phyloP scores from a whole-genome alignment of 1,284 basidiomycete genomes.

The Anthracocystis walkeri region DNA sequence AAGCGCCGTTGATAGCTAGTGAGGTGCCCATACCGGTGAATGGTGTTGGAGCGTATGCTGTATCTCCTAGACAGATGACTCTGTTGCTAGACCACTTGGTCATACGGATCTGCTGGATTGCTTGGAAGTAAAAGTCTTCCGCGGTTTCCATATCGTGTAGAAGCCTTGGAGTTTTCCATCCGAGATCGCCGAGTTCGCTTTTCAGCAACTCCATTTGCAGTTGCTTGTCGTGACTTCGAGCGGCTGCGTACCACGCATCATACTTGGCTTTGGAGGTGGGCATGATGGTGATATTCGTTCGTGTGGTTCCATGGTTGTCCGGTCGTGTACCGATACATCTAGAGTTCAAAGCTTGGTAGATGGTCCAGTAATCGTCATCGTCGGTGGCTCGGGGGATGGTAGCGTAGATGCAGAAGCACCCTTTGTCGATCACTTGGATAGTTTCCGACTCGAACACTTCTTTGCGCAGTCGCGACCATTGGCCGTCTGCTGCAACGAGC shows the following conservation, averaged over 20 bases:
- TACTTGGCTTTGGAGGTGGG: constrained; percentile 16
- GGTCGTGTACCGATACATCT: constrained; percentile 35
- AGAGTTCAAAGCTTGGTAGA: constrained; percentile 23
- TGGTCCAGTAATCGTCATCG: constrained; percentile 36
- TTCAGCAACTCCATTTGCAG: constrained; percentile 36
- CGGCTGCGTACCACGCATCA: constrained; percentile 19
- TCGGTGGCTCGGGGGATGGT: constrained; percentile 27
- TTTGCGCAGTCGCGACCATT: constrained; percentile 45
- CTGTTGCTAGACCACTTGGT: constrained; percentile 40
- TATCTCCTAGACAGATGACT: constrained; percentile 52
- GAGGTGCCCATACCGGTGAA: constrained; percentile 56
- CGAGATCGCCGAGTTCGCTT: constrained; percentile 23
- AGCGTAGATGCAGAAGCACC: constrained; percentile 27
- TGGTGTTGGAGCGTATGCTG: constrained; percentile 53
- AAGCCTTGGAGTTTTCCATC: constrained; percentile 38
- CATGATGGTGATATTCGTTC: constrained; percentile 30
- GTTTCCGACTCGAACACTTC: constrained; percentile 31
- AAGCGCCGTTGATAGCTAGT: constrained; percentile 44
- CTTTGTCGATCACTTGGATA: constrained; percentile 19
- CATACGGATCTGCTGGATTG: constrained; percentile 49
- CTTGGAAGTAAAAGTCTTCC: constrained; percentile 52
- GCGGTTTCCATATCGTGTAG: constrained; percentile 27
- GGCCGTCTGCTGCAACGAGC: constrained; percentile 54
- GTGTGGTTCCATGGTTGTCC: constrained; percentile 39
- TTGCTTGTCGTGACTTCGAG: constrained; percentile 16